Evolutionary conservation across 1,139 yeast genomes (phyloP), one percentile per base, ranked within the genome.

Genomic region (Blastobotrys serpentis): DNA sequence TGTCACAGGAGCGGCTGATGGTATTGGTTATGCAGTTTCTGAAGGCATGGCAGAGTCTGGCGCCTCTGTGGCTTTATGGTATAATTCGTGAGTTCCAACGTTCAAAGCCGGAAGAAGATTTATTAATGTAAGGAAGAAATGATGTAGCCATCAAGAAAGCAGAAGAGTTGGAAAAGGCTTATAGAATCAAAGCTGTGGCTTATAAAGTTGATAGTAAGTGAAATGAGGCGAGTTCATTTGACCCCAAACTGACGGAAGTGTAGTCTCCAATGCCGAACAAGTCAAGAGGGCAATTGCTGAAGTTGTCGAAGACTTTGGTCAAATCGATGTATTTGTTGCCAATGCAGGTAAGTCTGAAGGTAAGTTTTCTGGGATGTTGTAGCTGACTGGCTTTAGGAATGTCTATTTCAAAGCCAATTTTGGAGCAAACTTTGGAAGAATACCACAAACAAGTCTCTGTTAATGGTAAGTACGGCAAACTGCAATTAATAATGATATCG

Each of bases 21-120:
- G 89, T n/a, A 82, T 84, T 53, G 89, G 89, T 1, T 73, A 71
- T 52, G 86, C 84, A 5, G 82, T 82, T 25, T 88, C 88, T 33
- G 79, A 77, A 56, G 86, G 84, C 0, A 81, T 74, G 56, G 85
- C 87, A 22, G 86, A 82, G 63, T 85, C 86, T 1, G 89, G 88
- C 41, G 88, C 88, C 4, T 82, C 81, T 55, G 80, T 84, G 25
- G 85, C 44, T 25, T 30, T 52, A 11, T 47, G 47, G 29, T 52
- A 53, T 39, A 34, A 45, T 23, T 40, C 34, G 23, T 42, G 38
- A 16, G 39, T 79, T n/a, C n/a, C n/a, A n/a, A n/a, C n/a, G n/a
- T n/a, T n/a, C n/a, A n/a, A n/a, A n/a, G n/a, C n/a, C n/a, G n/a
- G n/a, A n/a, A n/a, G n/a, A n/a, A n/a, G n/a, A n/a, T n/a, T 18